Evolutionary conservation across 768 basidiomycete genomes (phyloP).

Genomic region (Rhodosporidiobolus sp.): DNA sequence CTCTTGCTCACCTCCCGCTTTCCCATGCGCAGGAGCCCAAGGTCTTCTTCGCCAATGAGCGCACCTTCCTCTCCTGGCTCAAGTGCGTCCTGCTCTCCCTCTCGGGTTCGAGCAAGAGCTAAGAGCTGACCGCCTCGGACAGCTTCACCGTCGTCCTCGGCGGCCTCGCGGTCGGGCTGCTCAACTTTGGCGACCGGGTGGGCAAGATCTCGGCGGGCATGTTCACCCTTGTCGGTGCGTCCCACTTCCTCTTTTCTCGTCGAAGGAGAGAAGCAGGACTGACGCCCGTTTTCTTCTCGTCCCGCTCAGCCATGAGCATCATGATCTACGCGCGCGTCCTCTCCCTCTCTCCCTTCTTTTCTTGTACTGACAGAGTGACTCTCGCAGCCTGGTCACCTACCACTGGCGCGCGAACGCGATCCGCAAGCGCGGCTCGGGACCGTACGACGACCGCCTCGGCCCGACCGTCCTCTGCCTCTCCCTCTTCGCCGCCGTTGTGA

Average conservation of each 20-base stretch:
- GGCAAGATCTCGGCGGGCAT: slow-evolving; percentile 93
- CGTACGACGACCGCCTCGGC: slow-evolving; percentile 89
- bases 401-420: slow-evolving; percentile 96
- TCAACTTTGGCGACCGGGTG: slow-evolving; percentile 98
- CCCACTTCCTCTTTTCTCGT: not conserved
- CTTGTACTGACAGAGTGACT: not conserved
- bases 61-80: slow-evolving; percentile 90
- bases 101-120: not conserved
- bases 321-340: slow-evolving; percentile 77
- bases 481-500: slow-evolving; percentile 60
- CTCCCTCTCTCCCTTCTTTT: not conserved
- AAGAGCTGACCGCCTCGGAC: not conserved
- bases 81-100: slow-evolving; percentile 55
- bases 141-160: slow-evolving; percentile 86
- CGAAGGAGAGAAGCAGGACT: not conserved
- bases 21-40: slow-evolving; percentile 64
- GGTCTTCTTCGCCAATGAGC: slow-evolving; percentile 83
- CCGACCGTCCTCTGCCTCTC: slow-evolving; percentile 68
- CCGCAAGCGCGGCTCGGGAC: slow-evolving; percentile 81
- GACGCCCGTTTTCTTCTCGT: not conserved
- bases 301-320: slow-evolving; percentile 75
- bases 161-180: slow-evolving; percentile 86
- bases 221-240: slow-evolving; percentile 89
- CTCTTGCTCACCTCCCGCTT: not conserved
- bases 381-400: slow-evolving; percentile 68